A percentile compares a stretch with the other conserved stretches of the same genome.
phyloP scores from a whole-genome alignment of 305 asterid genomes.

The Fraxinus platypoda region DNA sequence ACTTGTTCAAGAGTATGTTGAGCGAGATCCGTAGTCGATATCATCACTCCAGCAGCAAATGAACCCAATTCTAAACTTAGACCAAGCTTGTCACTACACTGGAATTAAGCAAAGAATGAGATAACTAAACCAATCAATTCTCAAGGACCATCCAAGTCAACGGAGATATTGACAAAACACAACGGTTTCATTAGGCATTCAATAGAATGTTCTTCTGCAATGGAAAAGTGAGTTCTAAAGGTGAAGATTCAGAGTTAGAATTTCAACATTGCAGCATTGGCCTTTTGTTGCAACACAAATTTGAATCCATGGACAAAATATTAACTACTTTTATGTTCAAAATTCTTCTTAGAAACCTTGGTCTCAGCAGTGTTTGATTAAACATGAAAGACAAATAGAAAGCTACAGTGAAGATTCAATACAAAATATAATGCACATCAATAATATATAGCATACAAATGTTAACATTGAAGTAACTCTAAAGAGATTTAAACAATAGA shows the following conservation, averaged over 20 bases:
- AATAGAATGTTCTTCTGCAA: not conserved
- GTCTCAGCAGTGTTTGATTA: not conserved
- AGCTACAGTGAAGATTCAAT: not conserved
- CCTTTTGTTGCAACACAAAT: not conserved
- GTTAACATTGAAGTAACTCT: not conserved
- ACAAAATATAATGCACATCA: constrained; percentile 3
- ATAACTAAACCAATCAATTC: constrained; percentile 18
- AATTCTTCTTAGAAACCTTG: not conserved
- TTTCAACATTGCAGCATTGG: not conserved
- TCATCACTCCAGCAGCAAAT: constrained; percentile 99
- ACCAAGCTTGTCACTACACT: constrained; percentile 98
- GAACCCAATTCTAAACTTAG: constrained; percentile 98
- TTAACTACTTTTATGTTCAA: not conserved
- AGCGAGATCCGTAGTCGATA: constrained; percentile 95
- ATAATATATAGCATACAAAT: not conserved
- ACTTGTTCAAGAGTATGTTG: constrained; percentile 99
- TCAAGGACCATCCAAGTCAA: constrained; percentile 17
- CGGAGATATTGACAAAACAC: not conserved
- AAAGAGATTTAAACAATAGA: constrained; percentile 10
- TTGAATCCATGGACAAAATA: not conserved
- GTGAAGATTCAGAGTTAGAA: not conserved
- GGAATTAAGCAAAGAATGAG: constrained; percentile 41
- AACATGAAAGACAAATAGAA: not conserved
- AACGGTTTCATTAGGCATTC: not conserved
- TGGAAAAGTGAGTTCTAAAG: not conserved